A percentile compares a stretch with the other conserved stretches of the same genome.
phyloP scores from a whole-genome alignment of 352 stramenopile genomes.

The Pythium aquatile region DNA sequence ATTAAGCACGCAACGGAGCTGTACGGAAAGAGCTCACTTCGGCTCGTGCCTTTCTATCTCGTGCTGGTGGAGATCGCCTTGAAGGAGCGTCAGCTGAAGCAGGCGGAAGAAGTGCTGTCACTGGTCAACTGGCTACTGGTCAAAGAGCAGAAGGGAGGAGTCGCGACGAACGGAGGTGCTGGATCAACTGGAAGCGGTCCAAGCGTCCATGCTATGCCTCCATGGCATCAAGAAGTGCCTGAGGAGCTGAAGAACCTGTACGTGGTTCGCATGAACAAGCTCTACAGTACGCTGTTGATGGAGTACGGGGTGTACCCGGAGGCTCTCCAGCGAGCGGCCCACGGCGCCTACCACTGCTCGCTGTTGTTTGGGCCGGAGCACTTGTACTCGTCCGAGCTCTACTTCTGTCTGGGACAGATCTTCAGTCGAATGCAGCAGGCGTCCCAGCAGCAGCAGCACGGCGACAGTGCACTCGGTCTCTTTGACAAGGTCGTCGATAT shows the following conservation, averaged over 20 bases:
- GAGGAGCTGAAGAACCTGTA: conserved; percentile 65
- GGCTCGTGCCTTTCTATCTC: conserved; percentile 65
- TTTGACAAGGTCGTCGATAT: conserved; percentile 82
- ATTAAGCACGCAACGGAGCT: conserved; percentile 46
- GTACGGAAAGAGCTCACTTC: conserved; percentile 53
- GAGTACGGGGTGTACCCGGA: conserved; percentile 50
- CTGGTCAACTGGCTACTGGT: conserved; percentile 75
- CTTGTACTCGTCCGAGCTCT: conserved; percentile 71
- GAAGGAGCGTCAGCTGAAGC: conserved; percentile 55
- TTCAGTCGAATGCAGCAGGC: conserved; percentile 43
- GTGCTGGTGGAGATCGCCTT: conserved; percentile 63
- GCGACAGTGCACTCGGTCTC: conserved; percentile 60
- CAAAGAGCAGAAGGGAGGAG: conserved; percentile 40
- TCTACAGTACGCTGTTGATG: conserved; percentile 60
- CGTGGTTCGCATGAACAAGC: conserved; percentile 72
- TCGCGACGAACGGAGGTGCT: conserved; percentile 7
- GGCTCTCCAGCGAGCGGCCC: conserved; percentile 54
- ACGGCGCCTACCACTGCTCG: conserved; percentile 71
- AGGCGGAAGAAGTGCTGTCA: conserved; percentile 62
- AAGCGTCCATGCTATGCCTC: conserved; percentile 15
- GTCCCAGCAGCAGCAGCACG: conserved; percentile 20
- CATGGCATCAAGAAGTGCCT: conserved; percentile 22
- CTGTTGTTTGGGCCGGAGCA: conserved; percentile 71
- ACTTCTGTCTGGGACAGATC: conserved; percentile 66
- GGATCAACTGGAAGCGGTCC: not conserved